Base-by-base conservation (phyloP, 139 green algal genomes). In the Nannochloris sp. region DNA sequence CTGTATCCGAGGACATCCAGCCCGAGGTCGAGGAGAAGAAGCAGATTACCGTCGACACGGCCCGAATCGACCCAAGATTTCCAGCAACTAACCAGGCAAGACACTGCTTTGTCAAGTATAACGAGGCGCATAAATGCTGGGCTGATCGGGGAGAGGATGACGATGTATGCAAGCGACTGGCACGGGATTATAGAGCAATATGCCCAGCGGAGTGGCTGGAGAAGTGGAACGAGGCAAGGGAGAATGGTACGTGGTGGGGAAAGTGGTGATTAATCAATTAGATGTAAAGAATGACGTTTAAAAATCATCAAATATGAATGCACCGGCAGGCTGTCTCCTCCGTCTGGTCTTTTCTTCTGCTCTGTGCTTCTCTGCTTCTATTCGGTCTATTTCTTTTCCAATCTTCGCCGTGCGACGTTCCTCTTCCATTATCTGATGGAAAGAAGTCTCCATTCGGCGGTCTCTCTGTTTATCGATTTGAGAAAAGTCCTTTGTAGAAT, bases 51-150 rank as follows among this genome's bases (percentile, higher is more conserved):
- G 34, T 90, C 5, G 68, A 82, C 21, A 90, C 87, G 7, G 76
- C 83, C 2, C 76, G 80, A 9, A 87, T 87, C 62, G 89, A 96
- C 68, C 77, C 85, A n/a, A 81, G 89, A 44, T 96, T 96, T 72
- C 84, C 85, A 16, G 83, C 86, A 55, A 87, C 80, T 24, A 96
- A 96, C 71, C 90, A 97, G 69, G 68, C 82, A 23, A 75, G 88
- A 24, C 81, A 93, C 69, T 94, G 90, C 79, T 96, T 91, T 57
- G 40, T 63, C 71, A 91, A 89, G 56, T 96, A 94, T 82, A 94
- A 95, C 67, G 88, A 95, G 77, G 93, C 80, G 67, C 80, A 90
- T 82, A 94, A 92, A 81, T 95, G 57, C 70, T 66, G 79, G 18
- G 72, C 69, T 62, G 83, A 90, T 72, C 83, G 86, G 53, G 85